Evolutionary conservation across 1,284 basidiomycete genomes (phyloP), one percentile per base, ranked within the genome.

Genomic region (Cryptococcus deneoformans): DNA sequence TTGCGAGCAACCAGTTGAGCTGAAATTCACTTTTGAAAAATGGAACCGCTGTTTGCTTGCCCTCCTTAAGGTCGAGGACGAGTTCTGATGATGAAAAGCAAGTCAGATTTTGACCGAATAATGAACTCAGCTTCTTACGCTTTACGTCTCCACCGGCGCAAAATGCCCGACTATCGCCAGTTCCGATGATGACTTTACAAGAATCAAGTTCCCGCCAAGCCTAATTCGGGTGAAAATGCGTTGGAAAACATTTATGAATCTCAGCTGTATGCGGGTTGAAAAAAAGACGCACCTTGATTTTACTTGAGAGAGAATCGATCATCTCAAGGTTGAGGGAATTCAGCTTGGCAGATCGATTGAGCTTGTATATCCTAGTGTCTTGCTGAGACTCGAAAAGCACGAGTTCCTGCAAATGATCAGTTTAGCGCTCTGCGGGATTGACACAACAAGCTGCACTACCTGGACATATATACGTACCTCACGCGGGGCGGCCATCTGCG

Each of bases 11-110:
- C 77, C 89, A 92, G 80, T 98, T 92, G 69, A 95, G 80, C 73
- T 91, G 87, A 72, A 96, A 98, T 87, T 99, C 96, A 71, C 85
- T 82, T 76, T 87, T 86, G 83, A 99, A 99, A 79, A 93, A 99
- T 16, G 86, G 82, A 20, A 39, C 20, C 7, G 16, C 39, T 7
- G 38, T 51, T 29, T 38, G n/a, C 55, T 92, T 79, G 10, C 91
- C 88, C 5, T 81, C 77, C 55, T 86, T 60, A 38, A 65, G 54
- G 48, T 72, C 70, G 16, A 69, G 50, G 3, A 67, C 61, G n/a
- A 72, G 63, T 53, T 69, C 68, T 68, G 54, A 37, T 9, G 24
- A 39, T 35, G 12, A 35, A 29, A 47, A 24, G 7, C 8, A 50
- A n/a, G 29, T 49, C 49, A 52, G 60, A 40, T 45, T 9, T 6